Base-by-base conservation (phyloP, 1,284 basidiomycete species). In the Leccinum pachyderme region DNA sequence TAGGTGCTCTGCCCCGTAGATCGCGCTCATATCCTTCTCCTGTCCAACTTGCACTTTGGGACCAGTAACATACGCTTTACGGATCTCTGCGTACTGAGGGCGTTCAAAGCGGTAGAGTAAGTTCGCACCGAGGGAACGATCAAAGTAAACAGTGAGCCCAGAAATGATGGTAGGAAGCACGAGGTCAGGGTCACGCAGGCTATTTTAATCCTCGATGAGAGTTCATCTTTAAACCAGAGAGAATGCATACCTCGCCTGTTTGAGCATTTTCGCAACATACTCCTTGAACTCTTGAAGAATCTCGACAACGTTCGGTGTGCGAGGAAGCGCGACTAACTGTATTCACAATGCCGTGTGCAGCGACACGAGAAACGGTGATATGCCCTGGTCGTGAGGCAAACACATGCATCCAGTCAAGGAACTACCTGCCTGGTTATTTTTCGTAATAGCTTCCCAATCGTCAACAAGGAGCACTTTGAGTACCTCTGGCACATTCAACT, bases 391-490 rank as follows among this genome's bases (percentile, higher is more conserved):
- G 6, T 53, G 28, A 61, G 45, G 22, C 18, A 49, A 41, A 27
- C 2, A 25, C 15, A 25, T 27, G 37, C 11, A 24, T 29, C 5
- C 3, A 49, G 27, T 28, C n/a, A 39, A 27, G 32, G 18, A 37
- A 35, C 44, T 35, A 59, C 76, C 49, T 48, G 89, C 93, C 81
- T 92, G 90, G 66, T 86, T 87, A 68, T 95, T 93, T 77, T 98
- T 98, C 52, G 96, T 99, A 43, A 99, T 86, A 15, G 89, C 86
- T 74, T 99, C 96, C 96, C 96, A 99, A 66, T 99, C 97, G 65
- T 99, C 95, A 1, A 99, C 95, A 15, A 99, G 79, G 57, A 91
- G 81, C 31, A 89, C 80, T 72, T 98, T 98, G 60, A 99, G 81
- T 13, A 82, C 72, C 63, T 98, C 95, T 0, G 96, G 97, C 12